Conservation (phyloP, 139 green algal species). For the Ulvella scutata region DNA sequence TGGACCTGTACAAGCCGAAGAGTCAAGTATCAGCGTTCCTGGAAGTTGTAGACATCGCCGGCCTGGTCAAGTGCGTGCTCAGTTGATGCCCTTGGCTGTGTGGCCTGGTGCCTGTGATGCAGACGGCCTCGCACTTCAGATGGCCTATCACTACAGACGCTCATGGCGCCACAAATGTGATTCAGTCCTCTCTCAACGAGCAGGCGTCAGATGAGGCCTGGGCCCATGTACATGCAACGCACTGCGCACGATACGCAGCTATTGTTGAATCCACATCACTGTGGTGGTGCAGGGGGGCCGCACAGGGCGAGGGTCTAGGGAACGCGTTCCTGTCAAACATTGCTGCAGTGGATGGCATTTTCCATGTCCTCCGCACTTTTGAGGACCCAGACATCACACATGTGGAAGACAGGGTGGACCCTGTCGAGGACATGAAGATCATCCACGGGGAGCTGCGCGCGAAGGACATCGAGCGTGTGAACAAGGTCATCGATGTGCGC, state of each 20-base stretch:
- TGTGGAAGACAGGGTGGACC: slow-evolving; percentile 87
- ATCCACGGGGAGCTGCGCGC: slow-evolving; percentile 77
- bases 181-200: no score
- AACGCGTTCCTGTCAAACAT: slow-evolving; percentile 98
- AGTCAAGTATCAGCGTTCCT: slow-evolving; percentile 73
- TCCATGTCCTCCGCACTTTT: slow-evolving; percentile 84
- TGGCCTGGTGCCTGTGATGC: no score
- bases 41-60: slow-evolving; percentile 93
- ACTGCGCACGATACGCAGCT: no score
- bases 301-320: slow-evolving; percentile 82
- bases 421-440: slow-evolving; percentile 94
- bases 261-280: no score
- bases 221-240: no score
- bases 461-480: slow-evolving; percentile 56
- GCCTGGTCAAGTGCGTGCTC: slow-evolving; percentile 84
- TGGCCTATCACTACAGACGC: no score
- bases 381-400: slow-evolving; percentile 69
- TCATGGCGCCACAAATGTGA: no score
- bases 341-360: slow-evolving; percentile 88
- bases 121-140: no score
- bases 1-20: slow-evolving; percentile 42
- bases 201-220: no score
- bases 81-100: no score
- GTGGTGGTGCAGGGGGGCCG: slow-evolving; percentile 24
- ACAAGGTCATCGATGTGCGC: slow-evolving; percentile 12